Percentiles rank a stretch among this genome's conserved stretches.
Conservation (phyloP, 345 rosid genomes). For the Euphorbia pulcherrima region DNA sequence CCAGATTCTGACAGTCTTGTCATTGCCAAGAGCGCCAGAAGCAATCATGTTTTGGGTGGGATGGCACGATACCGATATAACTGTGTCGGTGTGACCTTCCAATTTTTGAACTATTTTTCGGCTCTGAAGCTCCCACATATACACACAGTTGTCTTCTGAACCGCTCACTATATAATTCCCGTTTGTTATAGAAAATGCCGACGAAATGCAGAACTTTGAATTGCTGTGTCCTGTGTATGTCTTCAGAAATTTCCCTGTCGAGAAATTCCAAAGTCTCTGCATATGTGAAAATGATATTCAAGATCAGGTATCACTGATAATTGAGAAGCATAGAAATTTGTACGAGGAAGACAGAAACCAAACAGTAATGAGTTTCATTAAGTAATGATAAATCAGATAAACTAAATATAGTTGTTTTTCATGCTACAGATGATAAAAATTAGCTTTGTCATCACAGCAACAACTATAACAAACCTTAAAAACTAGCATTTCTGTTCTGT, state of each 20-base stretch:
- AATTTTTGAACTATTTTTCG: slow-evolving; percentile 78
- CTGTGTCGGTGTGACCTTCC: slow-evolving; percentile 85
- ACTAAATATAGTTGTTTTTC: neutral
- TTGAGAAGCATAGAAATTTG: neutral
- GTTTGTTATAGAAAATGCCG: slow-evolving; percentile 74
- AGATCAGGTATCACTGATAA: slow-evolving; percentile 7
- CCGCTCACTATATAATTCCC: slow-evolving; percentile 82
- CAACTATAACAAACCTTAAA: neutral
- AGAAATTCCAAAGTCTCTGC: slow-evolving; percentile 86
- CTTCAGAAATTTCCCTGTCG: slow-evolving; percentile 71
- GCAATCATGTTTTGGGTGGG: slow-evolving; percentile 78
- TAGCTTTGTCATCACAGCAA: neutral
- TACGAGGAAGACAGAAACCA: neutral
- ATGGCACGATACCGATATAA: slow-evolving; percentile 78
- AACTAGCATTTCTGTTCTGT: neutral
- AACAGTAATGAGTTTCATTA: neutral
- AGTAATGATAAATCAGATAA: neutral
- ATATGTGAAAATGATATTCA: slow-evolving; percentile 11
- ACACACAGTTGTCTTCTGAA: slow-evolving; percentile 77
- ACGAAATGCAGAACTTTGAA: slow-evolving; percentile 62
- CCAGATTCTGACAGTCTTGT: slow-evolving; percentile 79
- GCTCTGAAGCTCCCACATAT: slow-evolving; percentile 87
- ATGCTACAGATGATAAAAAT: neutral
- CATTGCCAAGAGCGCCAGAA: slow-evolving; percentile 75
- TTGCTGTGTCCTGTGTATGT: slow-evolving; percentile 75